phyloP scores from a whole-genome alignment of 148 eudicot genomes.

The Simmondsia chinensis region DNA sequence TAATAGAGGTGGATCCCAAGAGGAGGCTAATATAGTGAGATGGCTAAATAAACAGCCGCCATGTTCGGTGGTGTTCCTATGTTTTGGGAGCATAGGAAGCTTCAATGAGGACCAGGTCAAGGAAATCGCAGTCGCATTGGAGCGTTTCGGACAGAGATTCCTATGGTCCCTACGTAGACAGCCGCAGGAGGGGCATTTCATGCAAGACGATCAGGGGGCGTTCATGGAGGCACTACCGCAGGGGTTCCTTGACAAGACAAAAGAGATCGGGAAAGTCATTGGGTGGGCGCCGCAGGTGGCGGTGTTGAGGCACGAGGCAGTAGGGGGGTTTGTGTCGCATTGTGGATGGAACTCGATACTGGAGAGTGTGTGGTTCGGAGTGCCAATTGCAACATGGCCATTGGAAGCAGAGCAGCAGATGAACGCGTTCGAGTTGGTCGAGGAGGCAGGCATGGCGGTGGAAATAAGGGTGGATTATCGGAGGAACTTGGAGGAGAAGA shows the following conservation, averaged over 20 bases:
- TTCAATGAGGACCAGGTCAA: constrained; percentile 28
- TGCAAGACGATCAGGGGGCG: constrained; percentile 10
- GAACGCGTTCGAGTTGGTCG: constrained; percentile 32
- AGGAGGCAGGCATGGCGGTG: constrained; percentile 25
- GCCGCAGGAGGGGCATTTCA: neutral
- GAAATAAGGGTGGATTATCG: constrained; percentile 33
- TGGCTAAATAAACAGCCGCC: constrained; percentile 47
- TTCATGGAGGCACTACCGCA: constrained; percentile 18
- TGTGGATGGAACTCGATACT: constrained; percentile 55
- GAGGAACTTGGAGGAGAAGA: neutral
- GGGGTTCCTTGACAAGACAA: constrained; percentile 30
- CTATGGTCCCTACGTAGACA: constrained; percentile 30
- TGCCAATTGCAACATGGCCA: constrained; percentile 44
- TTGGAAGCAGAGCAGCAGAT: constrained; percentile 37
- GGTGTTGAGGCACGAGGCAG: constrained; percentile 22
- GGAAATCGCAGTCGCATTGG: constrained; percentile 44
- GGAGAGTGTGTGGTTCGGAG: constrained; percentile 34
- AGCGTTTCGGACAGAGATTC: constrained; percentile 23
- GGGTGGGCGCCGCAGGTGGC: constrained; percentile 38
- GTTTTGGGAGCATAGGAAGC: constrained; percentile 52
- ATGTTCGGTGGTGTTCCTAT: constrained; percentile 40
- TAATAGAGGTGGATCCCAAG: neutral
- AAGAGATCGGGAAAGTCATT: constrained; percentile 16
- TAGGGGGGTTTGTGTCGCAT: constrained; percentile 43
- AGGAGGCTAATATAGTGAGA: neutral